phyloP scores from a whole-genome alignment of 306 rosid genomes.

The Vicia faba region DNA sequence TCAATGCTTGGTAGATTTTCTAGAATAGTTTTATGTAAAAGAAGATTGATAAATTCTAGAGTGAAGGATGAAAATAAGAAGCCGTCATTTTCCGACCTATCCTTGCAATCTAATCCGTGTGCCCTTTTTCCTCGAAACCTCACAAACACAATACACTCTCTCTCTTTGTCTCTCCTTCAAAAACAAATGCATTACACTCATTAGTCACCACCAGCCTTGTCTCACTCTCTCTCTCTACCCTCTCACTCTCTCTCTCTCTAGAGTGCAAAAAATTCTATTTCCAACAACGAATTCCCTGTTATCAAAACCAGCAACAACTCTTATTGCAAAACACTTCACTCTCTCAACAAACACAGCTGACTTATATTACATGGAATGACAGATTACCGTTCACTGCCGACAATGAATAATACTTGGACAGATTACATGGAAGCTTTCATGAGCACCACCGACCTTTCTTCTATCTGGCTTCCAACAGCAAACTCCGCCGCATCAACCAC shows the following conservation, averaged over 20 bases:
- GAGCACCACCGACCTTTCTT: conserved; percentile 62
- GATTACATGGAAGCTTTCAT: conserved; percentile 93
- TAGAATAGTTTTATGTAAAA: too few relatives aligned
- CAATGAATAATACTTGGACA: conserved; percentile 67
- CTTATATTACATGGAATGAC: conserved; percentile 49
- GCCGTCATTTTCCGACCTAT: conserved; percentile 25
- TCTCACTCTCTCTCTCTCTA: neutral
- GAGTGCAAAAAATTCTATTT: neutral
- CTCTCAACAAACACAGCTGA: neutral
- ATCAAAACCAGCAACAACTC: neutral
- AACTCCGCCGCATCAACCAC: conserved; percentile 63
- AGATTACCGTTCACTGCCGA: conserved; percentile 50
- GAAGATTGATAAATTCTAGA: too few relatives aligned
- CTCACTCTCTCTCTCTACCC: neutral
- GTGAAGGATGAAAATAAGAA: neutral
- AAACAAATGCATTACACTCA: neutral
- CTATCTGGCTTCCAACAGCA: conserved; percentile 50
- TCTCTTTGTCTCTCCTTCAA: neutral
- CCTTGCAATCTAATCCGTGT: conserved; percentile 44
- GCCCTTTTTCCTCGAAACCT: conserved; percentile 41
- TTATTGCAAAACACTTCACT: neutral
- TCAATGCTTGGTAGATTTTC: too few relatives aligned
- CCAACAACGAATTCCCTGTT: neutral
- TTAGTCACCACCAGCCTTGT: neutral
- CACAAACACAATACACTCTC: neutral